Evolutionary conservation across 1,284 basidiomycete species (phyloP), one percentile per base, ranked within the genome.

Genomic region (Heterobasidion annosum): DNA sequence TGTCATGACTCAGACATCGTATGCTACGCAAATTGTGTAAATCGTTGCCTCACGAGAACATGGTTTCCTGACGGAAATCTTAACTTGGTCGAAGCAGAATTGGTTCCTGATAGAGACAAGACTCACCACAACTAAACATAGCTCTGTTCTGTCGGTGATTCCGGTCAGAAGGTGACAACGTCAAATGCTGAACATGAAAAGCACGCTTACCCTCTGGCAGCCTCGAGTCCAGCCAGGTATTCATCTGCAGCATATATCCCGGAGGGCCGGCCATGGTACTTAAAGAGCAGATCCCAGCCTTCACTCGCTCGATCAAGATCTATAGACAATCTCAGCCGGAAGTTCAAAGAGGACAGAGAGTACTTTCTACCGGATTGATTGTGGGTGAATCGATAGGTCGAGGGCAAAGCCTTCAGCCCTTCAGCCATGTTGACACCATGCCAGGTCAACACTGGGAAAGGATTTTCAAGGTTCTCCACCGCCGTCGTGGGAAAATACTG

Each of bases 381-480:
- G 56, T 79, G 78, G 7, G 78, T 79, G 61, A 81, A 81, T 15
- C 79, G 73, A 58, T 78, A 81, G 0, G 77, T 76, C 2, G 77
- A 71, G 15, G 78, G 76, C 1, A 79, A 64, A 1, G 78, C 78
- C 63, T 83, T 82, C 48, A 82, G 66, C 1, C 78, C 79, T 64
- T 82, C 79, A 2, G 79, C 78, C 70, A 82, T 70, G 58, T 81
- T 81, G 53, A 82, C 79, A 40, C 77, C 79, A 59, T 80, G 79
- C 77, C 78, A 81, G 8, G 66, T 67, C 57, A 69, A 54, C 15
- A 64, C 59, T 3, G 60, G 57, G 61, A 70, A 69, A 0, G 68
- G 68, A 55, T 70, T 70, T 4, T 25, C 40, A n/a, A 69, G 55
- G 52, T 67, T 52, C 50, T 72, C 70, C 13, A 68, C 65, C 1